phyloP scores from a whole-genome alignment of 306 rosid species.

The Nissolia schottii region DNA sequence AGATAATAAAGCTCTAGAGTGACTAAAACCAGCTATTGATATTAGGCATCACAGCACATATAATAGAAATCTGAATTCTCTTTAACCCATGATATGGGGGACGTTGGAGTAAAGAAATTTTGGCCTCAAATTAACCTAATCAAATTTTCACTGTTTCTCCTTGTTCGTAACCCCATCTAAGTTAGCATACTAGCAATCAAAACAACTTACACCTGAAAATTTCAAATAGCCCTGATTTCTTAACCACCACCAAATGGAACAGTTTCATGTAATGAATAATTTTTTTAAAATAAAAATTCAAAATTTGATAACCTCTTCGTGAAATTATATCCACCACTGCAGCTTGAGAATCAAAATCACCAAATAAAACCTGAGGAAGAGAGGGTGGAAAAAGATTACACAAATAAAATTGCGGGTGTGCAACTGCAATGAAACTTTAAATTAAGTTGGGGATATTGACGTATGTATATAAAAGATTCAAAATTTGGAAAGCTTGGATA shows the following conservation, averaged over 20 bases:
- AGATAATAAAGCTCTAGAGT: background rate
- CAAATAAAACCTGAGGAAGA: background rate
- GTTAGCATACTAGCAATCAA: background rate
- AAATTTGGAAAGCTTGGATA: background rate
- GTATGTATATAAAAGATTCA: background rate
- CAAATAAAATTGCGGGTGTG: background rate
- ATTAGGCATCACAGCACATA: constrained; percentile 1
- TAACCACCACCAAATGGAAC: constrained; percentile 7
- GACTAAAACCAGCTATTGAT: constrained; percentile 6
- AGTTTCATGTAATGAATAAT: background rate
- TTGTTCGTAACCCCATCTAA: background rate
- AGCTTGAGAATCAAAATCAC: background rate
- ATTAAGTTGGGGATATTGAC: background rate
- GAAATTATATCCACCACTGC: background rate
- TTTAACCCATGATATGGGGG: background rate
- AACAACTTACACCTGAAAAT: background rate
- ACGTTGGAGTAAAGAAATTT: background rate
- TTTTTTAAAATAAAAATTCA: background rate
- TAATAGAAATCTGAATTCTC: background rate
- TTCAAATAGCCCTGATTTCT: background rate
- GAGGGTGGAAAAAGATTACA: background rate
- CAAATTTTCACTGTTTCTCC: background rate
- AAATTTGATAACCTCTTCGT: background rate
- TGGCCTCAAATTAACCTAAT: background rate
- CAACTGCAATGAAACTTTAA: background rate